Base-by-base conservation (phyloP, 208 protist species). In the Trypanosoma lewisi region DNA sequence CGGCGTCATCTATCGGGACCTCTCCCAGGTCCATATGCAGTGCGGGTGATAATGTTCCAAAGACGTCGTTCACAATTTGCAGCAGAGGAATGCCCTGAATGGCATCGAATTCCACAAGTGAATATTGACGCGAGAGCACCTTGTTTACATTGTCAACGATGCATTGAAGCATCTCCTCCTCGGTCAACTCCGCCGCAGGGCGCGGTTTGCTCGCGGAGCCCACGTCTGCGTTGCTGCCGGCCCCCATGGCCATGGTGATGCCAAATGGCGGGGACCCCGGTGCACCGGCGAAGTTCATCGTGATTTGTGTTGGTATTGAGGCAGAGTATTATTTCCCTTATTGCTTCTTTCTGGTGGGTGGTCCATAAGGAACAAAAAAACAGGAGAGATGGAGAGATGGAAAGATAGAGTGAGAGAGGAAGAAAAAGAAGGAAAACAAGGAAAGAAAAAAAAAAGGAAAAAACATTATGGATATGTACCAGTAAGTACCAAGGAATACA, bases 101-200 rank as follows among this genome's bases (percentile, higher is more conserved):
- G 5, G 66, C 69, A 62, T 96, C 91, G 66, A 96, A 96, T 42
- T 92, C 86, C 2, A 96, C 91, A 27, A 96, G 78, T 28, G 85
- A 91, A 78, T 94, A 94, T 45, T 76, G 77, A 2, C 83, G 73
- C 6, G 76, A 61, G 0, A 96, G 73, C 16, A 78, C 61, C n/a
- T 63, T 78, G 65, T 96, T 96, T 25, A 87, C 76, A 42, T 85
- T 76, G 30, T 96, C 85, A 37, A 96, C 89, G 50, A 96, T 84
- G 51, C 75, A 82, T 49, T 82, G 82, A 2, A 96, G 67, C 14
- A 95, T 64, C 47, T 93, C 86, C 45, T 87, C 76, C 25, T 78
- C 63, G 0, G 73, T 73, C 11, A 91, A 50, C 27, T 93, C 80
- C 6, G 64, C 30, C 27, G 67, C 65, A 23, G 75, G 31, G 1